Percentiles rank a stretch among this genome's conserved stretches.
phyloP scores from a whole-genome alignment of 192 early-diverging fungal species.

The Podila epigama region DNA sequence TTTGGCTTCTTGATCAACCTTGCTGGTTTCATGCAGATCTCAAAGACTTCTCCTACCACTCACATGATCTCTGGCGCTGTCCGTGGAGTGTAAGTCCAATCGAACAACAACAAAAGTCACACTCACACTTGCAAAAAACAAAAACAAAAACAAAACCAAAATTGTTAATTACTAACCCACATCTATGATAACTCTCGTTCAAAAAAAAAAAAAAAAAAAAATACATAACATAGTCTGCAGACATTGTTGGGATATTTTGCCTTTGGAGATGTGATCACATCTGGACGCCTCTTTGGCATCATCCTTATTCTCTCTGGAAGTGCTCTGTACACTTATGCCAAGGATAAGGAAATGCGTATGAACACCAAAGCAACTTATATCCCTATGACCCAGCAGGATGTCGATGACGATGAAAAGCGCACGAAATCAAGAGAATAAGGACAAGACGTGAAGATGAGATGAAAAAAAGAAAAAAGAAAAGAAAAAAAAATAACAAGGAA shows the following conservation, averaged over 20 bases:
- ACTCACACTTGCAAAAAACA: too few species aligned
- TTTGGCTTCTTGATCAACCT: constrained; percentile 70
- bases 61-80: constrained; percentile 67
- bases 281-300: constrained; percentile 45
- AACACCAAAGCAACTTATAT: constrained; percentile 25
- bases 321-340: constrained; percentile 47
- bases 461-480: too few species aligned
- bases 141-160: too few species aligned
- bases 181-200: too few species aligned
- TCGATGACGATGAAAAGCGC: constrained; percentile 17
- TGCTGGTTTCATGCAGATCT: constrained; percentile 70
- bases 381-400: constrained; percentile 43
- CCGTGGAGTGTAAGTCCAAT: constrained; percentile 64
- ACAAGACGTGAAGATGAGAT: too few species aligned
- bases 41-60: constrained; percentile 65
- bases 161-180: too few species aligned
- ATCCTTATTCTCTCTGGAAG: constrained; percentile 44
- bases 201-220: too few species aligned
- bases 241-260: constrained; percentile 46
- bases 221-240: constrained; percentile 29
- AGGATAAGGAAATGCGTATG: constrained; percentile 39
- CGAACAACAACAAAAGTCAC: too few species aligned
- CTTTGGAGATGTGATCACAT: constrained; percentile 46
- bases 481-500: too few species aligned
- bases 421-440: constrained; percentile 1